These are phyloP conservation scores for Solanum hybrid DNA, from an alignment of 305 asterid genomes.

Conservation along the genomic window DNA sequence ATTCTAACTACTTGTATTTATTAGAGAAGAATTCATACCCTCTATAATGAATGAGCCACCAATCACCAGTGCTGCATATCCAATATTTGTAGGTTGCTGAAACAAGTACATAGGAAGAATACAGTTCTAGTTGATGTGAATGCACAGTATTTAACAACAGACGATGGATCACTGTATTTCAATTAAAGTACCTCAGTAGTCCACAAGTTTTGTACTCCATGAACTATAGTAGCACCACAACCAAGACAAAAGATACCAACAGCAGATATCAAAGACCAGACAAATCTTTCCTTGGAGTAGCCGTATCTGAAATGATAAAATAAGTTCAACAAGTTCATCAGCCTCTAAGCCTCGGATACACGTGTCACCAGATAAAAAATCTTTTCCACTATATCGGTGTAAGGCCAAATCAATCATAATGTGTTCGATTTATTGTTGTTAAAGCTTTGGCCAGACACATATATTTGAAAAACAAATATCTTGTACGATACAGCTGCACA, in stretches of 20 bases:
- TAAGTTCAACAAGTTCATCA: slow-evolving; percentile 15
- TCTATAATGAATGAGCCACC: slow-evolving; percentile 93
- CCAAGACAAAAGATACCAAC: slow-evolving; percentile 98
- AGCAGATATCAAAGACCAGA: slow-evolving; percentile 97
- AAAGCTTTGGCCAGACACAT: not conserved
- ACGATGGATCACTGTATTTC: not conserved
- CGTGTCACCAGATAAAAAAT: not conserved
- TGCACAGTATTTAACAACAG: not conserved
- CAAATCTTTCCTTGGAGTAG: slow-evolving; percentile 97
- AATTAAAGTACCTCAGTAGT: slow-evolving; percentile 53
- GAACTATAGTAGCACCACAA: slow-evolving; percentile 91
- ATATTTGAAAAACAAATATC: not conserved
- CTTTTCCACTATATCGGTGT: not conserved
- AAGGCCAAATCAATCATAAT: not conserved
- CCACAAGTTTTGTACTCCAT: slow-evolving; percentile 93
- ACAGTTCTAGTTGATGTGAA: not conserved
- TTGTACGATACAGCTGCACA: not conserved
- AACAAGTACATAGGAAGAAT: slow-evolving; percentile 11
- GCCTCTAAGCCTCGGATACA: not conserved
- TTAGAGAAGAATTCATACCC: slow-evolving; percentile 36
- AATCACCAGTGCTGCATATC: slow-evolving; percentile 89
- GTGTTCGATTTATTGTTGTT: not conserved
- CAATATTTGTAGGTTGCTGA: slow-evolving; percentile 85
- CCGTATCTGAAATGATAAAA: slow-evolving; percentile 63
- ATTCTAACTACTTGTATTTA: not conserved